Base-by-base conservation (phyloP, 345 rosid species). In the Eucalyptus tenuipes region DNA sequence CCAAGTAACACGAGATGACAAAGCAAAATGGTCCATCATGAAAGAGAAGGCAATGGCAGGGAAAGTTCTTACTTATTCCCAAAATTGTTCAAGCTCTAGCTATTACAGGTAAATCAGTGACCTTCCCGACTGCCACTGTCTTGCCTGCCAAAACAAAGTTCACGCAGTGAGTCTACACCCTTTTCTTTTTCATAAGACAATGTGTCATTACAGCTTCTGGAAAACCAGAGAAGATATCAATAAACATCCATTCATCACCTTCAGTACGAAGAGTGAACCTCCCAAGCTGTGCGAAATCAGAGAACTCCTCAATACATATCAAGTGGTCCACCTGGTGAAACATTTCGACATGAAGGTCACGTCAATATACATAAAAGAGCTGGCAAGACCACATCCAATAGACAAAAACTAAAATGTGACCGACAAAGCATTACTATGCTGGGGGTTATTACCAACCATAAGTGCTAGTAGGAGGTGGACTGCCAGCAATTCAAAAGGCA, bases 191-290 rank as follows among this genome's bases (percentile, higher is more conserved):
- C 80, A 66, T 22, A 13, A 42, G 82, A 44, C 49, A 15, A 37
- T 37, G 45, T 33, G 81, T 71, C 81, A 71, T 18, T 71, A 37
- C 8, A 37, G 45, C 82, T 18, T 71, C 82, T 71, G 24, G 82
- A 71, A 47, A 87, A 49, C 44, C 15, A 87, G 81, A 16, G 47
- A 64, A 1, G 59, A 45, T 25, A 29, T 9, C 45, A 87, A 49
- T 24, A 47, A 45, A 44, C 44, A 24, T 31, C 44, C 17, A 86
- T 86, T 27, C 49, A 13, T 86, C 57, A 96, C 99, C 99, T 93
- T 98, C 99, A 57, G 99, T 96, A 42, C 98, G 98, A 90, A 98
- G 97, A 88, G 99, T 96, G 91, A 98, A 98, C 91, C 99, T 95
- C 52, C 99, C 99, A 89, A 98, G 99, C 89, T 97, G 99, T 6